Evolutionary conservation across 2,329 filamentous ascomycete genomes (phyloP), one percentile per base, ranked within the genome.

Genomic region (Arthrobotrys musiformis): DNA sequence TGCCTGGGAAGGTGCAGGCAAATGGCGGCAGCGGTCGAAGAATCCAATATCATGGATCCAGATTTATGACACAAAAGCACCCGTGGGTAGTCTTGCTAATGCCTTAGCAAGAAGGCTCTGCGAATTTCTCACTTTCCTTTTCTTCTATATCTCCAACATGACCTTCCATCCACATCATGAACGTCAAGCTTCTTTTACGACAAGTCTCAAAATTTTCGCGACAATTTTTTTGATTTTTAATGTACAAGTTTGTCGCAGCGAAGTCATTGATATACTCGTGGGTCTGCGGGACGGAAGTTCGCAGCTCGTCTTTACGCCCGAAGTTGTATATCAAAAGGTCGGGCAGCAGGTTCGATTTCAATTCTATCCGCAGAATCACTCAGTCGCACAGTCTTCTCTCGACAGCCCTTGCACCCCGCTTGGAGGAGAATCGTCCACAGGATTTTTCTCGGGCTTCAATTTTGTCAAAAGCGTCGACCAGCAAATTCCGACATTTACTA

Each of bases 341-440:
- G 80, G 80, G n/a, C 66, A 80, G 60, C 50, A 78, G 30, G 60
- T 81, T 15, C 79, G 79, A n/a, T 81, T 81, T 50, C 79, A 80
- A 66, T 81, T 81, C 70, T 81, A 79, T 44, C 80, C 80, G 28
- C 74, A 86, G 73, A 94, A 94, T 86, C 92, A 94, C 87, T 93
- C 91, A 60, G 89, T 93, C 72, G 92, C 90, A 11, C 91, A 93
- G 85, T 93, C 92, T 54, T 89, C 86, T 81, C 94, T 94, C 81
- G 89, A 91, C 80, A 84, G 87, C 66, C 91, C 91, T 13, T 93
- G 92, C 84, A 82, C 87, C 22, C 90, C 91, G 56, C 87, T 91
- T 80, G 81, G 82, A 44, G 54, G 56, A 22, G 44, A 67, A 13
- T 52, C 37, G 8, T 79, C 72, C 17, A 60, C 61, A n/a, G 90